Base-by-base conservation (phyloP, 352 stramenopile species). In the Globisporangium cystogenes region DNA sequence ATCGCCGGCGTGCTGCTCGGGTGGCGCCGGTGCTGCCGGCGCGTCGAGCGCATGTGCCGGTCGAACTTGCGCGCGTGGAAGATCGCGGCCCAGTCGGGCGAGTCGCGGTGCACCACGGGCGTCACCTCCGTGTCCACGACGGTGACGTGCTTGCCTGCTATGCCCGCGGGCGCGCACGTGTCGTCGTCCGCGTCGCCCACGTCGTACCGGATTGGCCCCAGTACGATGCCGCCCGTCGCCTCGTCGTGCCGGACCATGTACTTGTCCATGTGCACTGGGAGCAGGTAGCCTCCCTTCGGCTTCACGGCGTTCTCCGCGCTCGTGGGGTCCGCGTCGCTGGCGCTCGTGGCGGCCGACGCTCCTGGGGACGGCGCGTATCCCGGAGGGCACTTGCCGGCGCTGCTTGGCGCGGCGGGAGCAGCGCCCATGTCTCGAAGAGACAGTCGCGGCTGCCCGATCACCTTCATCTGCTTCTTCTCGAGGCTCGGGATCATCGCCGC, bases 11-110 rank as follows among this genome's bases (percentile, higher is more conserved):
- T 42, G 43, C 48, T 75, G 62, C 44, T 68, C 6, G 40, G 45
- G 31, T 79, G 80, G 29, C 59, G 75, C 2, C 80, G 73, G 23
- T 88, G 62, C 31, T 80, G 86, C 47, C 80, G 70, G n/a, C 80
- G 60, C 29, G 72, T 64, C 18, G 76, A 59, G 37, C 68, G 73
- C 80, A 90, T 90, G 57, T 90, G 76, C 14, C 63, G 76, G 36
- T 87, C 75, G 55, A 90, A 90, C 52, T 88, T 90, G 41, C 61
- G 69, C 26, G 63, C 55, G n/a, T 87, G 75, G 2, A 78, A 53
- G 27, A 74, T 57, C 15, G 62, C 55, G 11, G 79, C 71, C 43
- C 74, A 52, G 60, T 81, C 70, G 10, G 57, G 64, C 10, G 62
- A 46, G 43, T 59, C 51, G 26, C 57, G 46, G 0, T 46, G 49